Evolutionary conservation across 352 stramenopile genomes (phyloP), one percentile per base, ranked within the genome.

Genomic region (Aphanomyces astaci): DNA sequence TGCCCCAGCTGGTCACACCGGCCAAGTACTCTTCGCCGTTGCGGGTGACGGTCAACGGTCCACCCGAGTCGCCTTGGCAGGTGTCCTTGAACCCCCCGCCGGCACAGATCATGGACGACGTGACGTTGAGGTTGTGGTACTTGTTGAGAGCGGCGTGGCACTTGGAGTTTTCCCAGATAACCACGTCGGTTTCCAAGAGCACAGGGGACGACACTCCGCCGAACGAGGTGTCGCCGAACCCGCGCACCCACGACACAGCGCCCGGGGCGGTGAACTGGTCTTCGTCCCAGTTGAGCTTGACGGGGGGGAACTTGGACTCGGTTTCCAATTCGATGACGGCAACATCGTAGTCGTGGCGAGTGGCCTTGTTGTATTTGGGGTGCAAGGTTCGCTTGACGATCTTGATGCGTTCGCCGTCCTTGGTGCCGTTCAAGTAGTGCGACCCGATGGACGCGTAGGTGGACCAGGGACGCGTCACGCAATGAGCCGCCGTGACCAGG

Each of bases 401-500:
- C 48, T 76, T 68, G 54, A 88, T 75, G 19, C 76, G 77, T 65
- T 87, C 79, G 24, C 75, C 78, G 51, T 84, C 77, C 3, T 65
- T 45, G 19, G 71, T 66, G 10, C 78, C 77, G 30, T 67, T 83
- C 5, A 78, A 33, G 76, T 79, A 84, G 71, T 86, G 78, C 25
- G 79, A 77, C 22, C 79, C 79, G n/a, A 86, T 71, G 0, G 79
- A 78, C 2, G 80, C 78, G 73, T 83, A 84, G 27, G 69, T 70
- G 25, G 70, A 77, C 25, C 30, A 25, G 4, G 13, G 17, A 54
- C 46, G 52, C 40, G 75, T n/a, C n/a, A n/a, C 74, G 70, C 79
- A 90, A 66, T 89, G 80, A 0, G 79, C 79, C 0, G 80, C 82
- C 13, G 79, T 88, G 46, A 90, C 72, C n/a, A 90, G 74, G 51